A percentile compares a stretch with the other conserved stretches of the same genome.
Conservation (phyloP, 257 asterid species). For the Lithospermum erythrorhizon region DNA sequence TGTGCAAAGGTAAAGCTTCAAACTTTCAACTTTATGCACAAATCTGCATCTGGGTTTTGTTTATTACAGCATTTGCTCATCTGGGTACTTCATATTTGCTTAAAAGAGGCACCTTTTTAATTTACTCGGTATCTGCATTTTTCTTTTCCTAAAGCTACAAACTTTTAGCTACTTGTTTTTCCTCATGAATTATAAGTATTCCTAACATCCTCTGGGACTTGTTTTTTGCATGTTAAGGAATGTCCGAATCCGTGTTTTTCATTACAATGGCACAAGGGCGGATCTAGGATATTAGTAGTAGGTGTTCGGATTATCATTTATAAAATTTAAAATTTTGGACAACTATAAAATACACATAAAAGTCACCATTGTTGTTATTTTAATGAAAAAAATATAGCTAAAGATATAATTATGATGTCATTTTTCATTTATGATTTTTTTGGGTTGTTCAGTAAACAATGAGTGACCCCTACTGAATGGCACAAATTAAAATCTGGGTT, state of each 20-base stretch:
- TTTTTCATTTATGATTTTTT: too few relatives aligned
- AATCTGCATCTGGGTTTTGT: conserved; percentile 12
- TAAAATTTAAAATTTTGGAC: too few relatives aligned
- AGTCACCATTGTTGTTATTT: too few relatives aligned
- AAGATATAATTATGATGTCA: too few relatives aligned
- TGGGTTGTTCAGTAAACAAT: too few relatives aligned
- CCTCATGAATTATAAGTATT: neutral
- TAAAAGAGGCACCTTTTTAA: neutral
- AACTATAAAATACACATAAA: too few relatives aligned
- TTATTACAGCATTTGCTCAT: conserved; percentile 2
- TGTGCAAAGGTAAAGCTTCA: conserved; percentile 49
- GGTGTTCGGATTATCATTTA: too few relatives aligned
- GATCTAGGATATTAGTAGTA: too few relatives aligned
- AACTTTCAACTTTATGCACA: conserved; percentile 12
- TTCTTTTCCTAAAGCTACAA: neutral
- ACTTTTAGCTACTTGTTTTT: neutral
- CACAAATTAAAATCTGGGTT: conserved; percentile 11
- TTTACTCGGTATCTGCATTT: neutral
- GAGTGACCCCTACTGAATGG: too few relatives aligned
- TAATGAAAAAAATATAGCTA: too few relatives aligned
- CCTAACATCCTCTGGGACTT: neutral
- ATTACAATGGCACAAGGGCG: neutral
- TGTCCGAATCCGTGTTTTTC: neutral
- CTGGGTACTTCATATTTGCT: neutral
- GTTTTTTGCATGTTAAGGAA: neutral